A percentile compares a stretch with the other conserved stretches of the same genome.
phyloP scores from a whole-genome alignment of 2,329 filamentous ascomycete genomes.

The Ophiocordyceps camponoti-rufipedis region DNA sequence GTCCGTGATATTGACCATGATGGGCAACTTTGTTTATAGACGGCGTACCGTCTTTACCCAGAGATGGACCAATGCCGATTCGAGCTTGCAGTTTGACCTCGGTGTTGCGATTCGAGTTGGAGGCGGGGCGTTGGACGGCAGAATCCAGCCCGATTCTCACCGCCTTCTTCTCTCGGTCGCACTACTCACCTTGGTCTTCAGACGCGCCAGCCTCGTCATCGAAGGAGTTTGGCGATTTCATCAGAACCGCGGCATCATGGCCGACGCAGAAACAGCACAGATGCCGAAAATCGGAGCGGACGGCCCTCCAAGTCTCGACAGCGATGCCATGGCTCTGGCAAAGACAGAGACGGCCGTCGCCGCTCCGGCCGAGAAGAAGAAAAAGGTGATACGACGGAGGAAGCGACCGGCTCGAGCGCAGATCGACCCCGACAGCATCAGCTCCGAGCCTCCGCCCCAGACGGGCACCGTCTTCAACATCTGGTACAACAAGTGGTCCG shows the following conservation, averaged over 20 bases:
- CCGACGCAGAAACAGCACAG: slow-evolving; percentile 9
- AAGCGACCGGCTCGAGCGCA: slow-evolving; percentile 77
- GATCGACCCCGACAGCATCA: slow-evolving; percentile 69
- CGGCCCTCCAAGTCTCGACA: background rate
- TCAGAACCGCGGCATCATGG: slow-evolving; percentile 8
- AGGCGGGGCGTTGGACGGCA: slow-evolving; percentile 4
- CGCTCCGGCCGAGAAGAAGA: slow-evolving; percentile 40
- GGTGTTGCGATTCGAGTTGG: slow-evolving; percentile 8
- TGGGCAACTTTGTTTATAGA: slow-evolving; percentile 13
- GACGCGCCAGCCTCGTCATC: background rate
- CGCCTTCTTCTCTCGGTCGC: slow-evolving; percentile 9
- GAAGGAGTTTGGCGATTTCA: background rate
- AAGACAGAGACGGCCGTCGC: slow-evolving; percentile 25
- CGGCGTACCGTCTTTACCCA: slow-evolving; percentile 10
- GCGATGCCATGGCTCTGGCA: slow-evolving; percentile 15
- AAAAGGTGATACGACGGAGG: slow-evolving; percentile 86
- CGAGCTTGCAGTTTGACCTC: background rate
- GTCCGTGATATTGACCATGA: slow-evolving; percentile 98
- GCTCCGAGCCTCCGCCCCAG: slow-evolving; percentile 71
- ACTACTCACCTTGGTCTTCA: background rate
- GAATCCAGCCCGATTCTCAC: slow-evolving; percentile 8
- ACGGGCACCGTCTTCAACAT: slow-evolving; percentile 92
- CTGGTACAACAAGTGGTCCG: slow-evolving; percentile 91
- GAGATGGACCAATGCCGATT: background rate
- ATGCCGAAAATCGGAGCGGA: background rate